phyloP scores from a whole-genome alignment of 192 early-diverging fungal species.

The Neocallimastix lanati region DNA sequence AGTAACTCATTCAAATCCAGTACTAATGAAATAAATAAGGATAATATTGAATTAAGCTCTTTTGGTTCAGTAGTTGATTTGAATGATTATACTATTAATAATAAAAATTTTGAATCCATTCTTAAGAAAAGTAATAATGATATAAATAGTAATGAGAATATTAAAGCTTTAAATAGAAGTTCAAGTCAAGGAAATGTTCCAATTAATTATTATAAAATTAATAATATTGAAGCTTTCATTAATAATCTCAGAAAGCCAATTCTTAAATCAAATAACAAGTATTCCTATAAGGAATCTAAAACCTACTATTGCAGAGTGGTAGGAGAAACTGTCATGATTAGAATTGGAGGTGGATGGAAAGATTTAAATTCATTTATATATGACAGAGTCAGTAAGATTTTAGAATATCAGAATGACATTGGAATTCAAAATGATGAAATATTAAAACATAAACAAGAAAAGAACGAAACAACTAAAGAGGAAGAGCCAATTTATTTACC shows the following conservation, averaged over 20 bases:
- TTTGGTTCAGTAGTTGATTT: background rate
- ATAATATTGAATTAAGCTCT: background rate
- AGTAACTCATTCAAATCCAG: background rate
- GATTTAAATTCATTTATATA: background rate
- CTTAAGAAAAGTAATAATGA: background rate
- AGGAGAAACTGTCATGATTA: background rate
- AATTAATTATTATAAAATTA: background rate
- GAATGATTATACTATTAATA: background rate
- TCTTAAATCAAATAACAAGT: background rate
- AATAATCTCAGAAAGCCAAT: background rate
- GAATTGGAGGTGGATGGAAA: background rate
- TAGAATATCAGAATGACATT: background rate
- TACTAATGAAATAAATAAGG: background rate
- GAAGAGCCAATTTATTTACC: background rate
- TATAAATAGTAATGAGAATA: background rate
- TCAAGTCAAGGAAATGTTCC: background rate
- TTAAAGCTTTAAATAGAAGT: background rate
- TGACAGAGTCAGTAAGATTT: background rate
- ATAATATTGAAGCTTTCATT: background rate
- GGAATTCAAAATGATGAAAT: background rate
- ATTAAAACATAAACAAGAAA: background rate
- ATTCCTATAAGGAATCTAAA: background rate
- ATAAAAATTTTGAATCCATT: background rate
- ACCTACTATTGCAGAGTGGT: background rate
- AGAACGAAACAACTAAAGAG: background rate